Percentiles rank a stretch among this genome's conserved stretches.
These are phyloP conservation scores for Ceratocystis huliohia DNA, from an alignment of 2,329 filamentous ascomycete species.

Conservation along the genomic window DNA sequence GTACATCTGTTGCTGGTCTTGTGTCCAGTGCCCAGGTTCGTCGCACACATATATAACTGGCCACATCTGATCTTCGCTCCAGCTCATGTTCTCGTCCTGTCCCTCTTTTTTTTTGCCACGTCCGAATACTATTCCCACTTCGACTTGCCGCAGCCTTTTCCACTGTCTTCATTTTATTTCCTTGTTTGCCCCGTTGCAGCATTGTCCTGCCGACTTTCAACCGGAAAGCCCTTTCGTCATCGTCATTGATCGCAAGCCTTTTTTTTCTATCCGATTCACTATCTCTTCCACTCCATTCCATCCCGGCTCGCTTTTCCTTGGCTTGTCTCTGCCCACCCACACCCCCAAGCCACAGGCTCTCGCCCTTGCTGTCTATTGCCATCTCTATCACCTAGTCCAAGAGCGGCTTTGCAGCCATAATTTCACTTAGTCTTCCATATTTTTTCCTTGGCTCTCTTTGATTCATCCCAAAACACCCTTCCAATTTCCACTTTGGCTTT, in stretches of 20 bases:
- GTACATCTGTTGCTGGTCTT: neutral
- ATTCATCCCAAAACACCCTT: slow-evolving; percentile 9
- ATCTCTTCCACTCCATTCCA: neutral
- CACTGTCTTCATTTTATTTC: neutral
- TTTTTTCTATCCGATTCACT: neutral
- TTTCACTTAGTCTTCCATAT: neutral
- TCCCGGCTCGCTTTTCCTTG: neutral
- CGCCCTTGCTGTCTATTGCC: neutral
- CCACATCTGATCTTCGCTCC: neutral
- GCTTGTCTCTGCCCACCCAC: neutral
- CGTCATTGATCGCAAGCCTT: neutral
- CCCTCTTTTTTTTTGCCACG: neutral
- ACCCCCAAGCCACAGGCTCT: neutral
- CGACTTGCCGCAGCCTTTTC: too few species aligned
- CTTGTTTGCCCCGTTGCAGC: neutral
- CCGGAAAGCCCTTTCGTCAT: neutral
- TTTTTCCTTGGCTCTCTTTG: slow-evolving; percentile 4
- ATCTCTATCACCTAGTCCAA: neutral
- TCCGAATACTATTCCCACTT: neutral
- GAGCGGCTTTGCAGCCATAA: neutral
- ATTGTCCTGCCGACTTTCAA: neutral
- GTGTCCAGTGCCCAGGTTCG: neutral
- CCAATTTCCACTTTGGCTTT: slow-evolving; percentile 3
- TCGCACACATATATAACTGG: neutral
- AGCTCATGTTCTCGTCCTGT: neutral